Evolutionary conservation across 2,329 filamentous ascomycete species (phyloP), one percentile per base, ranked within the genome.

Genomic region (Exophiala alcalophila): DNA sequence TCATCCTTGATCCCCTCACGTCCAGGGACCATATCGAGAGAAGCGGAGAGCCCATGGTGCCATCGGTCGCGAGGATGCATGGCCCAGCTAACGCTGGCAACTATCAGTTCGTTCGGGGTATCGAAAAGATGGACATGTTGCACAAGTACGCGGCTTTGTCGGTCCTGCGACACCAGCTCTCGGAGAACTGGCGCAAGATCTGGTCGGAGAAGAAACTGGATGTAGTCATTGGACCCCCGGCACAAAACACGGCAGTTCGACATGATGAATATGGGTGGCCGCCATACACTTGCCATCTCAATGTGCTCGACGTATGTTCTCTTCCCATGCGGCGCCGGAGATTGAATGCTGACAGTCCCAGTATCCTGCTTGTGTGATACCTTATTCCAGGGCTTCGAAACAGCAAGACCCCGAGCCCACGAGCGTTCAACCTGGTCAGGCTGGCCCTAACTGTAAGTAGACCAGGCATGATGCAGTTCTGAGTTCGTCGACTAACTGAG

Each of bases 261-360:
- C 72, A 78, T 54, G 76, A 80, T 55, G 67, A 62, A 0, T 50
- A 38, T 23, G 38, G 41, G 1, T 49, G 42, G 40, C 48, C 48
- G n/a, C 36, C 50, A 7, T 79, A 71, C 56, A 78, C 76, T 0
- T 55, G 69, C 12, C 47, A 78, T 20, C 67, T 67, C 57, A 81
- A 79, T 45, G 15, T 77, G 6, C 51, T 78, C 4, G 72, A 78
- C 57, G 72, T 71, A 53, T 60, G 70, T 62, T 15, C 8, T 27
- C 5, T 19, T 3, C 6, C 9, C 15, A 15, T 21, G 6, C 7
- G 21, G 14, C 10, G 33, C 4, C n/a, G 23, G 9, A 14, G 14
- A 10, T 7, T 19, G 6, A 20, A 6, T 32, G 27, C 38, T 44
- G 28, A 44, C 40, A 9, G 42, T 23, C 5, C 18, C 18, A 53